phyloP scores from a whole-genome alignment of 1,139 yeast genomes.

The Candida smagusa region DNA sequence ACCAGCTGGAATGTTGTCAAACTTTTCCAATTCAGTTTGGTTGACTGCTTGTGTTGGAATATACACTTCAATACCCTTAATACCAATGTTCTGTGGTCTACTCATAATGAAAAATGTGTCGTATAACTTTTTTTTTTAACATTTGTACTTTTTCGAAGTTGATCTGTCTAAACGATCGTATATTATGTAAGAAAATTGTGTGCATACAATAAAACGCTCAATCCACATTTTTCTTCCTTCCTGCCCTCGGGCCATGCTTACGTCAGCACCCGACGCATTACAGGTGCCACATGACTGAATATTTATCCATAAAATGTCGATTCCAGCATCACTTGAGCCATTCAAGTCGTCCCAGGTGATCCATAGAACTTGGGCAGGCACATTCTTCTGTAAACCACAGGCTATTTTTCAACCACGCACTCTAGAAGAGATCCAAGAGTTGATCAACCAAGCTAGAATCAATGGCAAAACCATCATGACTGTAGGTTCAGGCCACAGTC shows the following conservation, averaged over 20 bases:
- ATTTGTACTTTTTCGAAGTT: too few relatives aligned
- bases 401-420: constrained; percentile 73
- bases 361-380: constrained; percentile 90
- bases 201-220: too few relatives aligned
- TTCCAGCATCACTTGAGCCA: constrained; percentile 31
- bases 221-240: too few relatives aligned
- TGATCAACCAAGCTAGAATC: constrained; percentile 64
- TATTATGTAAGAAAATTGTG: too few relatives aligned
- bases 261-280: too few relatives aligned
- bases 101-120: constrained; percentile 7
- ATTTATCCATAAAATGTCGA: constrained; percentile 10
- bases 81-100: constrained; percentile 80
- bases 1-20: constrained; percentile 85
- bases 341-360: constrained; percentile 36
- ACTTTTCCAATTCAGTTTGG: constrained; percentile 83
- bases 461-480: constrained; percentile 69
- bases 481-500: constrained; percentile 95
- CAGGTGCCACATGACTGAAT: too few relatives aligned
- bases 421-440: constrained; percentile 57
- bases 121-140: not conserved
- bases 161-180: too few relatives aligned
- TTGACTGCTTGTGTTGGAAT: constrained; percentile 80
- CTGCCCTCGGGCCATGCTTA: too few relatives aligned
- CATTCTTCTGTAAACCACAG: constrained; percentile 73
- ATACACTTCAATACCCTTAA: constrained; percentile 92